Evolutionary conservation across 176 grass and related monocot species (phyloP), one percentile per base, ranked within the genome.

Genomic region (Aegilops sharonensis): DNA sequence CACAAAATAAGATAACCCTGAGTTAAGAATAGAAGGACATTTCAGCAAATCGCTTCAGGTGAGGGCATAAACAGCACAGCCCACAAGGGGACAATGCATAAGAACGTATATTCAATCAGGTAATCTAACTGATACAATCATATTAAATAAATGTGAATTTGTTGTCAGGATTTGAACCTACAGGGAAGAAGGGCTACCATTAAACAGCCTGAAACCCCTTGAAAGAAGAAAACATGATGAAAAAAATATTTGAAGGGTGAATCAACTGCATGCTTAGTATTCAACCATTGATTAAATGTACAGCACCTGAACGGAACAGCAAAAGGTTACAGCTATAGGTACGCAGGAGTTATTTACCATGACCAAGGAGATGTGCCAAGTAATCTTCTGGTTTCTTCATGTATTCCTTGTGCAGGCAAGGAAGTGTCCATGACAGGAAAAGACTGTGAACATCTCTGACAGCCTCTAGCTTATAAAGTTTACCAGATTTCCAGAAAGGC

Each of bases 361-460:
- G 96, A 79, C 96, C 96, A 89, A 98, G 78, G 56, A 95, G 86
- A 91, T 98, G 93, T 77, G 93, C 81, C 78, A 95, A 90, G 68
- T 98, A 98, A 88, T 92, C 87, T 83, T 95, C 93, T 82, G 96
- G 92, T 84, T 98, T 98, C 72, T 98, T 95, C 88, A 94, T 89
- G 86, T 95, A 98, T 86, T 98, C 90, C 75, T 94, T 94, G 83
- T 92, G 92, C 78, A 98, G 83, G 85, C 93, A 98, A 88, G 96
- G 96, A 68, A 98, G 87, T 37, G 92, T 98, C 96, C 96, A 98
- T 86, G 87, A 91, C 69, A 98, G 89, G 31, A 81, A 89, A 73
- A 98, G 86, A 75, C 71, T 85, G 54, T 98, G 92, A 86, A 95
- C 62, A 92, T 98, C 97, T 82, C 91, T 98, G 81, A 98, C 97